Evolutionary conservation across 441 rosid species (phyloP).

Genomic region (Dalechampia spathulata): DNA sequence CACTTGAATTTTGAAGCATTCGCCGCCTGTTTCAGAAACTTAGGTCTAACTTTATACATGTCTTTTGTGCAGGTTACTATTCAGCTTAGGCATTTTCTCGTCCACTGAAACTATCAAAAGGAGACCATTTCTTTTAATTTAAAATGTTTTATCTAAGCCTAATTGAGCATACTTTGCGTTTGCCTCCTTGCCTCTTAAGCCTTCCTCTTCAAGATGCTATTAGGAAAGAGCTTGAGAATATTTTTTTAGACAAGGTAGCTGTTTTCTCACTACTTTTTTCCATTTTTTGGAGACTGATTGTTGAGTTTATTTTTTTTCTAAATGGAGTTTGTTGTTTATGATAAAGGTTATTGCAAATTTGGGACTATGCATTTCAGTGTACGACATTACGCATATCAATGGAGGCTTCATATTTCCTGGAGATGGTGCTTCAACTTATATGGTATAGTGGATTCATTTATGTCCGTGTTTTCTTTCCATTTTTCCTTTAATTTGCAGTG

Average conservation of each 20-base stretch:
- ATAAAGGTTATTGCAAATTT: constrained; percentile 61
- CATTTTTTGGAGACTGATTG: no score
- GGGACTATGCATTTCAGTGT: constrained; percentile 71
- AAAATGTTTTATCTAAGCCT: constrained; percentile 66
- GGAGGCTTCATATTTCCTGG: constrained; percentile 79
- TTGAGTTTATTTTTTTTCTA: no score
- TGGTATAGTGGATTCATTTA: no score
- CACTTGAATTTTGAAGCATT: no score
- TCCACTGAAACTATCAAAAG: no score
- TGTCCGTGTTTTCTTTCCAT: no score
- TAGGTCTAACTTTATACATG: no score
- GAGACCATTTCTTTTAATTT: no score
- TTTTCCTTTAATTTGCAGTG: no score
- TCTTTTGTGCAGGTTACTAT: no score
- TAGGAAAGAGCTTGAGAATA: constrained; percentile 43
- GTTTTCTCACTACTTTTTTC: background rate
- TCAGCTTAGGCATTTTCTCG: no score
- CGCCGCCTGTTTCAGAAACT: no score
- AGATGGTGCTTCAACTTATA: constrained; percentile 79
- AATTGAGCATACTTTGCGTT: constrained; percentile 60
- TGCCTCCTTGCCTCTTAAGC: constrained; percentile 65
- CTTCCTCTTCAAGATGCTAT: constrained; percentile 63
- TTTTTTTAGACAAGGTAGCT: constrained; percentile 69
- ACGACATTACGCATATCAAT: constrained; percentile 48
- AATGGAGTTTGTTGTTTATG: constrained; percentile 6